Evolutionary conservation across 352 stramenopile species (phyloP), one percentile per base, ranked within the genome.

Genomic region (Globisporangium middletonii): DNA sequence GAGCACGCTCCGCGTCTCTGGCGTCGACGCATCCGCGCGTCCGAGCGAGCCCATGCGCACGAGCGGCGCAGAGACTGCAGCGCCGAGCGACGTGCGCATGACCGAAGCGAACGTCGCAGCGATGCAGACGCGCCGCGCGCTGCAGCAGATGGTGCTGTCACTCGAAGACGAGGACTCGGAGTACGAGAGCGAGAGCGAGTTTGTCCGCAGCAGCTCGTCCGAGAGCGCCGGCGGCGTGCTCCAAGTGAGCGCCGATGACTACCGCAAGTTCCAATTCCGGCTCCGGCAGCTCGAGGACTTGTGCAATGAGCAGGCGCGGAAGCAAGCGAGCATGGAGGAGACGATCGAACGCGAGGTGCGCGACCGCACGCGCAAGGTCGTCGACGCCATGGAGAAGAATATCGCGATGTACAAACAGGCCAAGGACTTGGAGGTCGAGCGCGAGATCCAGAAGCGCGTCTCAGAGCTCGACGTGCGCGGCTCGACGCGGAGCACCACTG

Each of bases 331-430:
- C 42, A 89, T 92, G 65, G 84, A 94, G 42, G 69, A 80, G 18
- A 88, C 78, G 18, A 92, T 94, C 57, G 80, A 94, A 61, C 69
- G 68, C 52, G 79, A 94, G 53, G 84, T 94, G 50, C 63, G 78
- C 53, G 37, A 50, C 13, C 76, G 82, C 44, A 92, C 80, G 15
- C 69, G 72, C 26, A 85, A 88, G 48, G 74, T 89, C 12, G 62
- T 89, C 0, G 77, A 86, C 47, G 71, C 78, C 41, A 90, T 91
- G 74, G 77, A 94, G 60, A 86, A 88, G 66, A 88, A 91, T 65
- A 86, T 94, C 57, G 77, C 71, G 46, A 89, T 91, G 75, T 92
- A 92, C 65, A 89, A 87, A 62, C 82, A 91, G 62, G 82, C 77
- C 9, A 92, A 91, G 60, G 84, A 92, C 56, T 63, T 89, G 42